Evolutionary conservation across 2,329 filamentous ascomycete species (phyloP).

Genomic region (Penicillium thymicola): DNA sequence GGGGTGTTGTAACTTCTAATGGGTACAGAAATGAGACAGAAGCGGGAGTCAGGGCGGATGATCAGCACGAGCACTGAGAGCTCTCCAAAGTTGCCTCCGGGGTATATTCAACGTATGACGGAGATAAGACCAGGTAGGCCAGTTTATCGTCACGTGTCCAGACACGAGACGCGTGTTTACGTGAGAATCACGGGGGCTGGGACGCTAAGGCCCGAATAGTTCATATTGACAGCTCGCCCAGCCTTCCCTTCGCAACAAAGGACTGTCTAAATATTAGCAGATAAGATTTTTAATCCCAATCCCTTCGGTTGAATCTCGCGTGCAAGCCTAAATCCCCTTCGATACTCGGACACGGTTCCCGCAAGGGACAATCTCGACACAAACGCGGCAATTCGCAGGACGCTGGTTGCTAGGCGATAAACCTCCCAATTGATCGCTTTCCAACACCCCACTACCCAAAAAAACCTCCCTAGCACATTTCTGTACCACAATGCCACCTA

Average conservation of each 20-base stretch:
- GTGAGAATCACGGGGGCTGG: slow-evolving; percentile 10
- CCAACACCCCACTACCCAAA: slow-evolving; percentile 1
- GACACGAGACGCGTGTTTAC: slow-evolving; percentile 9
- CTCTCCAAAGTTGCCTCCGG: neutral
- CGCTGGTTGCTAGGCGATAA: slow-evolving; percentile 2
- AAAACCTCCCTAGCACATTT: neutral
- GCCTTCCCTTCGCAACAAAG: neutral
- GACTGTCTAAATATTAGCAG: neutral
- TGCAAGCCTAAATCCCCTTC: neutral
- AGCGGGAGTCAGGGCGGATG: neutral
- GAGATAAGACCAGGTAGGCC: slow-evolving; percentile 8
- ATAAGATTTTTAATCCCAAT: slow-evolving; percentile 1
- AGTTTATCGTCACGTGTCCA: slow-evolving; percentile 9
- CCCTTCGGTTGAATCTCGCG: neutral
- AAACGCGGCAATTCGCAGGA: neutral
- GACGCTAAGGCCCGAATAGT: slow-evolving; percentile 10
- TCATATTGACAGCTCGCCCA: slow-evolving; percentile 6
- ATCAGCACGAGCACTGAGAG: slow-evolving; percentile 5
- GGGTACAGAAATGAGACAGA: neutral
- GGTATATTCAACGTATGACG: slow-evolving; percentile 1
- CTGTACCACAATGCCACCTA: slow-evolving; percentile 28
- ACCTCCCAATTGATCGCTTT: slow-evolving; percentile 9
- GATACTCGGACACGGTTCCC: neutral
- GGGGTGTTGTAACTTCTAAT: neutral
- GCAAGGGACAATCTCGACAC: slow-evolving; percentile 2